Conservation (phyloP, 169 alveolate species). For the Ichthyophthirius multifiliis region DNA sequence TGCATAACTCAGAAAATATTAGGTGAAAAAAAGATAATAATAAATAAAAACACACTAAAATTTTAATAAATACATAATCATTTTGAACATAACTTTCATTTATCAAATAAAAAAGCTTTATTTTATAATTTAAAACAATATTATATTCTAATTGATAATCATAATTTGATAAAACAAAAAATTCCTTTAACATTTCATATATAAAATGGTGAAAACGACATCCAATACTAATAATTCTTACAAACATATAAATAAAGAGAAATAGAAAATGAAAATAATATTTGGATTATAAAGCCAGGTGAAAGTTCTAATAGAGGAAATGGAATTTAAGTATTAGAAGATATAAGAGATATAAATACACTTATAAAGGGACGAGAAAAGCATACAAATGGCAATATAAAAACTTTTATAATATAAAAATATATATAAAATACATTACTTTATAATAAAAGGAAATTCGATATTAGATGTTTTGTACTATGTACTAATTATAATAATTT, state of each 20-base stretch:
- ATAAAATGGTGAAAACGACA: conserved; percentile 31
- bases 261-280: conserved; percentile 1
- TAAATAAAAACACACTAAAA: no score
- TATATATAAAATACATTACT: conserved; percentile 68
- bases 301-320: conserved; percentile 58
- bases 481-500: conserved; percentile 30
- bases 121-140: no score
- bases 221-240: conserved; percentile 13
- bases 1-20: no score
- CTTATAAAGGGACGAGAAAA: conserved; percentile 13
- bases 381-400: conserved; percentile 44
- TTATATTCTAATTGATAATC: no score
- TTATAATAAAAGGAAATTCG: conserved; percentile 70
- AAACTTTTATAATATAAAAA: conserved; percentile 54
- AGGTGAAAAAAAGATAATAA: no score
- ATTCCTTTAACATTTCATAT: conserved; percentile 56
- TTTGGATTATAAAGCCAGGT: conserved; percentile 62
- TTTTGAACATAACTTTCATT: no score
- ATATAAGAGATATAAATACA: conserved; percentile 20
- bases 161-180: no score
- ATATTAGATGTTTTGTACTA: conserved; percentile 61
- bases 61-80: no score
- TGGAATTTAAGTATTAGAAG: conserved; percentile 40
- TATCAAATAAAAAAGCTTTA: no score
- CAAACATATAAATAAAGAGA: conserved; percentile 14